Base-by-base conservation (phyloP, 73 alveolate species). In the Paramecium sexaurelia region DNA sequence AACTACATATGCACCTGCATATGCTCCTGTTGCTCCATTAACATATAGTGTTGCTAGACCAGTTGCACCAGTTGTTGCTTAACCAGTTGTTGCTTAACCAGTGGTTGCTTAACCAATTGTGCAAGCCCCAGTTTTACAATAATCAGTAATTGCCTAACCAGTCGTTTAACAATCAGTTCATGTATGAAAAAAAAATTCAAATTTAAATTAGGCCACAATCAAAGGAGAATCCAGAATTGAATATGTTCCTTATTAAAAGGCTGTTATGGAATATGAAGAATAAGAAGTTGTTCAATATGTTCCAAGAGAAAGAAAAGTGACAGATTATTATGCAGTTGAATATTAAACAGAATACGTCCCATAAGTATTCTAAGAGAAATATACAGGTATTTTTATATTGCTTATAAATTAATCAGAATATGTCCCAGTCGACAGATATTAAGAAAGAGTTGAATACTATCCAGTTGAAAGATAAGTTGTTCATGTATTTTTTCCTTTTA, bases 371-470 rank as follows among this genome's bases (percentile, higher is more conserved):
- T 43, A 88, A 88, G 94, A 88, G 32, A 88, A 82, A 51, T 88
- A 88, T 26, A 78, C 71, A 40, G 87, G 87, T 73, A 73, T 6
- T 17, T 7, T n/a, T 1, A 2, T 15, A 0, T n/a, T 6, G 13
- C 1, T 0, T 17, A 3, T 17, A 35, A 35, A 73, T 11, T 73
- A 6, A 43, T 32, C 66, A 61, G 94, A 88, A 24, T 88, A 88
- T 55, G 78, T 88, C 41, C 94, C 94, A 75, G 75, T 55, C 20
- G 94, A 88, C 47, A 88, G 94, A 69, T 55, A 68, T 43, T 26
- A 88, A 88, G 94, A 88, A 47, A 88, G 94, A 88, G 94, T 88
- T 68, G 94, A 88, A 88, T 88, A 88, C 47, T 82, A 88, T 43
- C 91, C 94, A 67, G 78, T 88, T 43, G 91, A 88, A 24, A 88